A percentile compares a stretch with the other conserved stretches of the same genome.
Conservation (phyloP, 2,329 filamentous ascomycete genomes). For the Grosmannia clavigera region DNA sequence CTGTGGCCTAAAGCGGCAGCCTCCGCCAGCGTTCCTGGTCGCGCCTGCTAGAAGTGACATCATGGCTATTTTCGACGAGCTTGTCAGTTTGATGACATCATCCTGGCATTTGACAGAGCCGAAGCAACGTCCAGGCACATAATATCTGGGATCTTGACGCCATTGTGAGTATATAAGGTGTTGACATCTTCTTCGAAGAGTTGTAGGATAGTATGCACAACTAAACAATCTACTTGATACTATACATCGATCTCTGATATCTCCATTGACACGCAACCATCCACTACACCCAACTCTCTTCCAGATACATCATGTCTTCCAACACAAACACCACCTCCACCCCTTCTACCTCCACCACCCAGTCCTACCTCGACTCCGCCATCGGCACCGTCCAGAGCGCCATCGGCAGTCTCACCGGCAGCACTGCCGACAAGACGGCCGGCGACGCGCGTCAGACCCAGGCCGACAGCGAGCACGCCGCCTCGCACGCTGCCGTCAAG, state of each 20-base stretch:
- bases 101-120: too few relatives aligned
- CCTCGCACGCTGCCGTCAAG: constrained; percentile 64
- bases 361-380: constrained; percentile 65
- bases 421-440: constrained; percentile 50
- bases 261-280: not conserved
- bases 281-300: not conserved
- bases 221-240: too few relatives aligned
- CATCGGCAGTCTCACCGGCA: constrained; percentile 63
- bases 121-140: too few relatives aligned
- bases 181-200: not conserved
- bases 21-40: too few relatives aligned
- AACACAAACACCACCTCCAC: constrained; percentile 7
- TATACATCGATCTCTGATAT: too few relatives aligned
- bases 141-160: too few relatives aligned
- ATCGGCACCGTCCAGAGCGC: constrained; percentile 60
- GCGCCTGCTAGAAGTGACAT: too few relatives aligned
- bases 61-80: too few relatives aligned
- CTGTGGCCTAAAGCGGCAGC: too few relatives aligned
- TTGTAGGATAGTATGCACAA: too few relatives aligned
- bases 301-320: constrained; percentile 21
- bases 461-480: constrained; percentile 54
- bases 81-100: too few relatives aligned
- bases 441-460: constrained; percentile 53
- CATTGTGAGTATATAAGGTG: not conserved
- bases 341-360: constrained; percentile 54